Conservation (phyloP, 106 monocot genomes). For the Agapanthus africanus region DNA sequence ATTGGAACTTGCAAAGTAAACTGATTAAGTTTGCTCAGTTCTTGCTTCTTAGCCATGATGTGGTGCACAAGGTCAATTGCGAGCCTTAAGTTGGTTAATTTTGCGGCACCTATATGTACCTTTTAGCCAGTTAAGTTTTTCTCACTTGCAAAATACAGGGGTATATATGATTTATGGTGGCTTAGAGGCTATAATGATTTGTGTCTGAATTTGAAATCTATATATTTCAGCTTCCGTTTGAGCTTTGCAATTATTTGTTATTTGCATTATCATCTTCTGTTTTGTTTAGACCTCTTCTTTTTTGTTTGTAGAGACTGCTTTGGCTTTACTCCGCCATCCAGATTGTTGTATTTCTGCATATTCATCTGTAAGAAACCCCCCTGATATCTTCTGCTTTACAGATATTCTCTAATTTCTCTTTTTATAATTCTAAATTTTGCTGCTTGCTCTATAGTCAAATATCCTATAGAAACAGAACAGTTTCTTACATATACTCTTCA, state of each 20-base stretch:
- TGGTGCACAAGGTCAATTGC: no score
- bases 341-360: conserved; percentile 96
- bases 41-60: no score
- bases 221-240: not conserved
- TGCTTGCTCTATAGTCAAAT: not conserved
- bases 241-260: not conserved
- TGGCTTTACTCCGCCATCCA: conserved; percentile 94
- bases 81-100: no score
- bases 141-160: no score
- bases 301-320: conserved; percentile 58
- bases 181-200: no score
- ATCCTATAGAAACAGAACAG: not conserved
- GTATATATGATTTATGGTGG: no score
- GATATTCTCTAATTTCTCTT: not conserved
- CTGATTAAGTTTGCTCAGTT: no score
- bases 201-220: not conserved
- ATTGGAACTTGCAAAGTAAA: no score
- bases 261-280: not conserved
- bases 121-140: no score
- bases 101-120: no score
- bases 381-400: not conserved
- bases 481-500: not conserved
- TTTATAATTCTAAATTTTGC: not conserved
- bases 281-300: conserved; percentile 1
- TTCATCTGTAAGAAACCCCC: conserved; percentile 57